A percentile compares a stretch with the other conserved stretches of the same genome.
These are phyloP conservation scores for Bipolaris cookei DNA, from an alignment of 2,329 filamentous ascomycete species.

Conservation along the genomic window DNA sequence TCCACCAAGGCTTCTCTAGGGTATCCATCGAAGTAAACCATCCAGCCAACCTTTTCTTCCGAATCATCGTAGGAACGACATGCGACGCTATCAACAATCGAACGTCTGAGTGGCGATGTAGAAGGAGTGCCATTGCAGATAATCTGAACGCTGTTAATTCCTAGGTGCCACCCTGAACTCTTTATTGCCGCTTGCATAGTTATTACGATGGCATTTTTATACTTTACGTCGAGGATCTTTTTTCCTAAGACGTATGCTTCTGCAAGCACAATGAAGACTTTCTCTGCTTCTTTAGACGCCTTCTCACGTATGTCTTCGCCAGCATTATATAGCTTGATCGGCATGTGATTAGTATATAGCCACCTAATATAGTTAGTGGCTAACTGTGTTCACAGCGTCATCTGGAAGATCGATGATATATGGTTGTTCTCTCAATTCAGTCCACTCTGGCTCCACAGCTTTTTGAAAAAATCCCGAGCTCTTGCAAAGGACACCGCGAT, in stretches of 20 bases:
- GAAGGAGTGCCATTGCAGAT: background rate
- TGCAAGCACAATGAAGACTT: background rate
- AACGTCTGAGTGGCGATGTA: background rate
- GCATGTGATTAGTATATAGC: background rate
- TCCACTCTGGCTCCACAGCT: background rate
- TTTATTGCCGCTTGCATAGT: accelerated
- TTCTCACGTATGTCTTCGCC: background rate
- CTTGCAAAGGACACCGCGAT: background rate
- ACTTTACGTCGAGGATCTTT: accelerated
- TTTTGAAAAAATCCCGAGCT: background rate
- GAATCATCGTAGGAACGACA: accelerated
- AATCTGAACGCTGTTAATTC: background rate
- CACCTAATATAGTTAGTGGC: background rate
- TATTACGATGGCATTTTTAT: background rate
- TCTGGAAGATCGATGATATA: background rate
- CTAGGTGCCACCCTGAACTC: accelerated
- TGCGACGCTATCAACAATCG: accelerated
- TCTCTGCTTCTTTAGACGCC: background rate
- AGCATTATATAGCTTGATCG: background rate
- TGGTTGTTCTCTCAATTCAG: background rate
- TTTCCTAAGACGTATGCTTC: background rate
- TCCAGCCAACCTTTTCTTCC: background rate
- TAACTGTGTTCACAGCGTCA: background rate
- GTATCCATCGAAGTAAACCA: background rate
- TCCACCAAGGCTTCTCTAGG: background rate